phyloP scores from a whole-genome alignment of 306 rosid species.

The Arachis stenosperma region DNA sequence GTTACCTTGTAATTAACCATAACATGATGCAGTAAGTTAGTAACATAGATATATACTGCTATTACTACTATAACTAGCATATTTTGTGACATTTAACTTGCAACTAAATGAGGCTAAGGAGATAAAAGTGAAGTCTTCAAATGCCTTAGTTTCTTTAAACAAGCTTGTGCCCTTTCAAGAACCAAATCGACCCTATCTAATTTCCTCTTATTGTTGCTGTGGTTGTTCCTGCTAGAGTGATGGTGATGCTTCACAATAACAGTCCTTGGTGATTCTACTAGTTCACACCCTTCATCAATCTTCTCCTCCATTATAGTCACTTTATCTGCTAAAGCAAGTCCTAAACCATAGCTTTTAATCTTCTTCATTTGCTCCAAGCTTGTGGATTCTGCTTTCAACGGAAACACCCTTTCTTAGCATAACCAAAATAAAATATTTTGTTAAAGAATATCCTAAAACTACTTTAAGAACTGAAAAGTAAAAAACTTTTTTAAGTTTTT shows the following conservation, averaged over 20 bases:
- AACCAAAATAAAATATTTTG: not conserved
- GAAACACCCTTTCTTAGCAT: not conserved
- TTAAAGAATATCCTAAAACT: too few species aligned
- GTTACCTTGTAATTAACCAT: not conserved
- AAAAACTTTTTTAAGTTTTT: too few species aligned
- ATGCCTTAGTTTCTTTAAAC: constrained; percentile 51
- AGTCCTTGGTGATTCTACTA: constrained; percentile 28
- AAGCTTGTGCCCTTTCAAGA: constrained; percentile 56
- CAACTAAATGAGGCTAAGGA: not conserved
- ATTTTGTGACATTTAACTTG: not conserved
- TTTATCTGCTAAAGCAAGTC: constrained; percentile 20
- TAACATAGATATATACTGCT: not conserved
- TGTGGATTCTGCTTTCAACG: constrained; percentile 51
- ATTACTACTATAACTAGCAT: not conserved
- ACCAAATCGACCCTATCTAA: constrained; percentile 51
- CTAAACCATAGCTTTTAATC: not conserved
- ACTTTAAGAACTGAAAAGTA: too few species aligned
- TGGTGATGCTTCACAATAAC: not conserved
- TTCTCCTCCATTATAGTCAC: constrained; percentile 7
- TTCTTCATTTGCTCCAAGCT: constrained; percentile 42
- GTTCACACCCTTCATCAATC: constrained; percentile 29
- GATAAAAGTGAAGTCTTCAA: constrained; percentile 44
- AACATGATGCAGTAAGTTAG: not conserved
- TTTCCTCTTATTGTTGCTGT: constrained; percentile 46
- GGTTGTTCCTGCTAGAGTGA: constrained; percentile 33